Evolutionary conservation across 176 grass and related monocot genomes (phyloP), one percentile per base, ranked within the genome.

Genomic region (Stipa capillata): DNA sequence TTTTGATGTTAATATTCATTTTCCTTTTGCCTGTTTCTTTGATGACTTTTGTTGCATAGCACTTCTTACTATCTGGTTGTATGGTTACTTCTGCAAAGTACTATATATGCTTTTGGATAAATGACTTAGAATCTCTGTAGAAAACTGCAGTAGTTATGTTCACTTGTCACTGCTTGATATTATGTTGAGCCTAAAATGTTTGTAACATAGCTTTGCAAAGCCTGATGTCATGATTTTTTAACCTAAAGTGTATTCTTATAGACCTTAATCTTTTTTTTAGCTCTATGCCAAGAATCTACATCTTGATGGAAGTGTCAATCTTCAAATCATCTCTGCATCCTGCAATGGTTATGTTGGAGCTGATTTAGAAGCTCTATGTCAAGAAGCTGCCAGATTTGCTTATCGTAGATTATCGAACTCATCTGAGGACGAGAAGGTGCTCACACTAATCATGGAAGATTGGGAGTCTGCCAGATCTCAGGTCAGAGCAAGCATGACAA

Each of bases 321-420:
- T 97, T 75, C 87, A 89, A 87, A 76, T 16, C 49, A 29, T 97
- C 51, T 89, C 89, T 75, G 84, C 87, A 33, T 94, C 65, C 34
- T 92, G 91, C 90, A 94, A 97, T 83, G 95, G 95, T 67, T 94
- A 90, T 80, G 95, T 92, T 66, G 95, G 92, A 58, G 92, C 95
- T 68, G 95, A 98, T 94, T 82, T 94, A 75, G 56, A 87, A 86
- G 92, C 87, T 60, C 62, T 94, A 29, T 94, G 83, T 72, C 80
- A 83, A 80, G 88, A 94, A 79, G 92, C 95, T 83, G 85, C 89
- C 69, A 85, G 73, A 36, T 80, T 81, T 73, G 91, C 91, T 68
- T 75, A 88, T 66, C 79, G 78, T 59, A 88, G 91, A 77, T 76
- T 84, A n/a, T 75, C 62, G 78, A 79, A 80, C 69, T 72, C 40